Evolutionary conservation across 306 rosid genomes (phyloP), one percentile per base, ranked within the genome.

Genomic region (Sicyos edulis): DNA sequence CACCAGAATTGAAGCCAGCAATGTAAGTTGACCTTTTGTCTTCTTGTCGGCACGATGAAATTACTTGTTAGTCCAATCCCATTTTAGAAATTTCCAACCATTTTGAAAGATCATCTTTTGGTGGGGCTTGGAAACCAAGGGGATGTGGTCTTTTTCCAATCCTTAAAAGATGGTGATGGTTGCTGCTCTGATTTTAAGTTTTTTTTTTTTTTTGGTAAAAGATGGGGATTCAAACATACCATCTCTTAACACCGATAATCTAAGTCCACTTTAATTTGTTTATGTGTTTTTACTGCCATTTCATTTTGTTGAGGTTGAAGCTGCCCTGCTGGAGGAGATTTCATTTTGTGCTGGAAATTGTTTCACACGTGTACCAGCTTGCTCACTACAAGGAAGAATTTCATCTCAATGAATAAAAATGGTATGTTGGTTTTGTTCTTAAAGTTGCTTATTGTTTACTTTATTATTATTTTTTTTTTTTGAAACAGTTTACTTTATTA

Each of bases 1-100:
- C 58, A 75, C 75, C 74, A 69, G 80, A 59, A 72, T 44, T 72
- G 70, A 29, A n/a, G 45, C 52, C 80, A 75, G 79, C 80, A 70
- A 65, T 72, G 60, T 37, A 40, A 37, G 88, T 82, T 82, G 37
- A 72, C 82, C 14, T 78, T 81, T 45, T 71, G 81, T 78, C 74
- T 10, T 37, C 57, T 42, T 79, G 79, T 40, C 32, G 24, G 53
- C 52, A 0, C 53, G 52, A 42, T 64, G 70, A 64, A 64, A 40
- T 42, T 64, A 64, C 70, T 64, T 10, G 52, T 2, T 64, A 5
- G 32, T 64, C 70, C 70, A 40, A 64, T 8, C 20, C 49, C 50
- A 62, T 37, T 37, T 62, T 29, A 20, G 19, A 60, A 29, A 22
- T 15, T 60, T 37, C 69, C 50, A 37, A 37, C 45, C 14, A 34